Base-by-base conservation (phyloP, 257 asterid genomes). In the Avicennia marina region DNA sequence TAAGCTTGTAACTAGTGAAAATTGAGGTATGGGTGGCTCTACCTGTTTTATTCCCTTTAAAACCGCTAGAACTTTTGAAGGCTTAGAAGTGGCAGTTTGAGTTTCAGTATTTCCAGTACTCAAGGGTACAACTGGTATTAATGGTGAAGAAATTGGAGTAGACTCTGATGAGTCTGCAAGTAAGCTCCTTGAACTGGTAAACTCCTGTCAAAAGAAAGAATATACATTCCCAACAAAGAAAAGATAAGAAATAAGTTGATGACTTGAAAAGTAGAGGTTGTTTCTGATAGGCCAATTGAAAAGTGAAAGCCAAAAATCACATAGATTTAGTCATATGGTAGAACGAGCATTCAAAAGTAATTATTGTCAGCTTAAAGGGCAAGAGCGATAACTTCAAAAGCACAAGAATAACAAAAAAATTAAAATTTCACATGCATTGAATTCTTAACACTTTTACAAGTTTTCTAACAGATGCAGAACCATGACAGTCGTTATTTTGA, bases 41-140 rank as follows among this genome's bases (percentile, higher is more conserved):
- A 85, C 98, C 96, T 81, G 89, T 64, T 87, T 90, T 72, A 87
- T 90, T 53, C 83, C 80, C 83, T 87, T 90, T 63, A 90, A 59
- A 69, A 87, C 67, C 19, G 98, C 95, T 73, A 87, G 98, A 56
- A 90, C 98, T 41, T 58, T 77, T 47, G 75, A 42, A 67, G 89
- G 81, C 70, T 81, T 90, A 44, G 81, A 26, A 27, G 74, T 67
- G 59, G 78, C 60, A 85, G 68, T 85, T 55, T 73, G 94, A 50
- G 90, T 71, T 72, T 85, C 89, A 38, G 81, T 60, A 66, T 49
- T 74, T 53, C 90, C 90, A 44, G 80, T 73, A 53, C 79, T 72
- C 56, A 85, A 57, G 31, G 95, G 78, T 60, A 87, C 65, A 48
- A 67, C 81, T 20, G 96, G 87, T 58, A 81, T 66, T 41, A 90